phyloP scores from a whole-genome alignment of 2,329 filamentous ascomycete genomes.

The Pyrenophora graminea region DNA sequence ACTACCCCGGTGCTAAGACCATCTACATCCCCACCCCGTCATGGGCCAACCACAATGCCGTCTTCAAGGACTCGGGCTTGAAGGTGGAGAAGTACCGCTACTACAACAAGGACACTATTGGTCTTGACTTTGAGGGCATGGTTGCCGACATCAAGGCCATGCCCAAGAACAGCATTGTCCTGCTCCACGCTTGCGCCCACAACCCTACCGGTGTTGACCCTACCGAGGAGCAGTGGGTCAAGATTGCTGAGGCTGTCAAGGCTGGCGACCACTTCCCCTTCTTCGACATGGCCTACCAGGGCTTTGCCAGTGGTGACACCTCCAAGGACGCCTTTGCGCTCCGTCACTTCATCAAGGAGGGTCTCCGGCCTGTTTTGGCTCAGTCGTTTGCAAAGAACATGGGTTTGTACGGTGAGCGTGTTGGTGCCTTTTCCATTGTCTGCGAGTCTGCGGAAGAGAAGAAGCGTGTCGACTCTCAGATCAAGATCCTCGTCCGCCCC shows the following conservation, averaged over 20 bases:
- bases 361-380: constrained; percentile 83
- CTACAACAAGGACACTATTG: constrained; percentile 99
- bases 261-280: constrained; percentile 87
- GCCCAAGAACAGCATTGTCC: constrained; percentile 82
- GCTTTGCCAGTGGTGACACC: constrained; percentile 90
- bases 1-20: constrained; percentile 88
- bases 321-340: constrained; percentile 92
- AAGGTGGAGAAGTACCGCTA: constrained; percentile 95
- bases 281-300: constrained; percentile 99
- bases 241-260: constrained; percentile 87
- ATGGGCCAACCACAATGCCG: constrained; percentile 97
- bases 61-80: constrained; percentile 92
- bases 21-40: constrained; percentile 96
- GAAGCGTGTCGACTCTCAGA: constrained; percentile 92
- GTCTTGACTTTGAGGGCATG: constrained; percentile 95
- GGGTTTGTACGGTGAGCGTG: constrained; percentile 98
- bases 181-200: constrained; percentile 96
- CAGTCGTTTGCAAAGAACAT: constrained; percentile 99
- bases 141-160: constrained; percentile 87
- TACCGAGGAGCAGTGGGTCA: constrained; percentile 85
- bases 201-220: constrained; percentile 98
- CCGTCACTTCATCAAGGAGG: constrained; percentile 89
- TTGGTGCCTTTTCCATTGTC: constrained; percentile 93
- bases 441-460: constrained; percentile 85
- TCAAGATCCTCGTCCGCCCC: constrained; percentile 97